Conservation (phyloP, 2,329 filamentous ascomycete genomes). For the Diaporthe nobilis region DNA sequence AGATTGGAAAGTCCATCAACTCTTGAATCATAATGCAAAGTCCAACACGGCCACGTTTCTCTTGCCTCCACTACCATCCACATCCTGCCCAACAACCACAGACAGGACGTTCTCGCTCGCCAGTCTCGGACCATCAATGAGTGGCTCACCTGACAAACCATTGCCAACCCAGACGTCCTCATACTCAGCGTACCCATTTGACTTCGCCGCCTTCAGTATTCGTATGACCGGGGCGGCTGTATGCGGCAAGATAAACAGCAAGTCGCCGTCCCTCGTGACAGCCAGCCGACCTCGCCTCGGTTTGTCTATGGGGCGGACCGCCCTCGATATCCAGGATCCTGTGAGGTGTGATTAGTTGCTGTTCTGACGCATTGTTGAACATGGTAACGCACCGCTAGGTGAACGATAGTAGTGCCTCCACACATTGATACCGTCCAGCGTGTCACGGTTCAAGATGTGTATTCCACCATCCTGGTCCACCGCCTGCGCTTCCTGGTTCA, state of each 20-base stretch:
- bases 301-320: slow-evolving; percentile 49
- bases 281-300: slow-evolving; percentile 55
- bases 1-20: accelerated
- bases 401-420: slow-evolving; percentile 59
- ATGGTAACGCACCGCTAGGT: slow-evolving; percentile 48
- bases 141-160: slow-evolving; percentile 55
- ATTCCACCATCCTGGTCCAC: slow-evolving; percentile 61
- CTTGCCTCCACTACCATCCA: slow-evolving; percentile 28
- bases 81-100: slow-evolving; percentile 50
- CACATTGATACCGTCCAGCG: slow-evolving; percentile 46
- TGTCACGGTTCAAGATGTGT: slow-evolving; percentile 64
- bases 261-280: slow-evolving; percentile 51
- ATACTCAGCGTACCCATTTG: slow-evolving; percentile 50
- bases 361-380: background rate
- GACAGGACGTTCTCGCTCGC: slow-evolving; percentile 54
- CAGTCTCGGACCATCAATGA: slow-evolving; percentile 55
- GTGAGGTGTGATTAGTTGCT: slow-evolving; percentile 1
- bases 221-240: slow-evolving; percentile 48
- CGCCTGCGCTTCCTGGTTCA: slow-evolving; percentile 65
- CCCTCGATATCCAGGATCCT: slow-evolving; percentile 53
- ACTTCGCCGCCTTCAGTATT: slow-evolving; percentile 51
- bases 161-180: slow-evolving; percentile 54
- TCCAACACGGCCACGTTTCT: slow-evolving; percentile 55
- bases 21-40: slow-evolving; percentile 48
- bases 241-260: slow-evolving; percentile 56